Evolutionary conservation across 306 rosid genomes (phyloP).

Genomic region (Acacia confusa): DNA sequence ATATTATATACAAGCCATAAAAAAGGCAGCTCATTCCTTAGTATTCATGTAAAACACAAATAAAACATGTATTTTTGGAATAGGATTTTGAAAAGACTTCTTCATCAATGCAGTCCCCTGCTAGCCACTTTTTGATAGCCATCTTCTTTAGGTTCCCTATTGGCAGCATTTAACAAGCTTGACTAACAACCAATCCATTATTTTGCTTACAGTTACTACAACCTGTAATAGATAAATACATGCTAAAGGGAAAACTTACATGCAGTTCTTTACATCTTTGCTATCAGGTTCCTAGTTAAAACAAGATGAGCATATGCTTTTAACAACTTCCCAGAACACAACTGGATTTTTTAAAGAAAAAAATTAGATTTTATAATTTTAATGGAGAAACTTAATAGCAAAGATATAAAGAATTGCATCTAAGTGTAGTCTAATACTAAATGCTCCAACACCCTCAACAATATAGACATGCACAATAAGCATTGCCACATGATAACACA

Average conservation of each 20-base stretch:
- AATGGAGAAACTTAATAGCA: background rate
- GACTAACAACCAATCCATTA: constrained; percentile 6
- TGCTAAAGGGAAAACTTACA: background rate
- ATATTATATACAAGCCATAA: background rate
- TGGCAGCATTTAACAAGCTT: background rate
- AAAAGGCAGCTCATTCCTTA: background rate
- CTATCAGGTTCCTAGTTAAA: background rate
- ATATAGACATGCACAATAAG: background rate
- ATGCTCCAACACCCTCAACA: background rate
- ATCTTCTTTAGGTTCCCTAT: constrained; percentile 15
- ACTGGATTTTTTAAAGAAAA: background rate
- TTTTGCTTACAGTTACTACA: background rate
- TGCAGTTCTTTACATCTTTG: background rate
- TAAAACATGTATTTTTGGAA: background rate
- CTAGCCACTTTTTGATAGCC: constrained; percentile 17
- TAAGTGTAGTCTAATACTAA: background rate
- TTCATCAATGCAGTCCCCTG: background rate
- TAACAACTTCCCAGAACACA: background rate
- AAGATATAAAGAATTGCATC: background rate
- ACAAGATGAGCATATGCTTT: background rate
- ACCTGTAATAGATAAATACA: constrained; percentile 7
- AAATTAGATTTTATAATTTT: background rate
- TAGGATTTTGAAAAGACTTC: background rate
- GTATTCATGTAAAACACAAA: background rate
- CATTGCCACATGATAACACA: background rate